Percentiles rank a stretch among this genome's conserved stretches.
Evolutionary conservation across 2,329 filamentous ascomycete genomes (phyloP).

Genomic region (Neodidymelliopsis sp.): DNA sequence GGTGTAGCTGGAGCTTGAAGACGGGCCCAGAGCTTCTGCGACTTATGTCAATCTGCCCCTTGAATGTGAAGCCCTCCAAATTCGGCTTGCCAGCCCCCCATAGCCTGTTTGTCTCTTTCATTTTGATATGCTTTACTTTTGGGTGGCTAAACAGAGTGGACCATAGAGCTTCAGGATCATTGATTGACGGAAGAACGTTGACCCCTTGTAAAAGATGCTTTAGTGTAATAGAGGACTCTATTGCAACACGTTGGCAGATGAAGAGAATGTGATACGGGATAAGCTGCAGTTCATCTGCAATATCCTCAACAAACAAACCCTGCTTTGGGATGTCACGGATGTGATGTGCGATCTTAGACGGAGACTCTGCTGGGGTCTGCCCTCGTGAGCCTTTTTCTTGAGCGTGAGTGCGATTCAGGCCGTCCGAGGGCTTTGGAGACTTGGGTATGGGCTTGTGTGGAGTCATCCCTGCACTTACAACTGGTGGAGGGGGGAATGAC

Average conservation of each 20-base stretch:
- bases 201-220: conserved; percentile 25
- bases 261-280: conserved; percentile 45
- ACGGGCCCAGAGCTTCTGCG: conserved; percentile 21
- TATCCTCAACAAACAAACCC: conserved; percentile 39
- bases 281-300: conserved; percentile 4
- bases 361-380: conserved; percentile 15
- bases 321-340: conserved; percentile 38
- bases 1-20: conserved; percentile 36
- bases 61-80: conserved; percentile 45
- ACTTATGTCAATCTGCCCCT: conserved; percentile 38
- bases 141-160: conserved; percentile 14
- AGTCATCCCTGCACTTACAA: neutral
- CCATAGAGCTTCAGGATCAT: conserved; percentile 34
- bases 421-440: neutral
- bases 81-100: conserved; percentile 35
- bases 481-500: conserved; percentile 4
- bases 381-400: neutral
- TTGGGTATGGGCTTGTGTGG: neutral
- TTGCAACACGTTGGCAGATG: conserved; percentile 41
- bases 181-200: conserved; percentile 4
- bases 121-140: conserved; percentile 1
- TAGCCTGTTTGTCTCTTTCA: conserved; percentile 25
- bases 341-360: conserved; percentile 27
- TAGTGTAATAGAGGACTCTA: conserved; percentile 21
- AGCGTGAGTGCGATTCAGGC: neutral